Base-by-base conservation (phyloP, 2,329 filamentous ascomycete genomes). In the Aaosphaeria arxii region DNA sequence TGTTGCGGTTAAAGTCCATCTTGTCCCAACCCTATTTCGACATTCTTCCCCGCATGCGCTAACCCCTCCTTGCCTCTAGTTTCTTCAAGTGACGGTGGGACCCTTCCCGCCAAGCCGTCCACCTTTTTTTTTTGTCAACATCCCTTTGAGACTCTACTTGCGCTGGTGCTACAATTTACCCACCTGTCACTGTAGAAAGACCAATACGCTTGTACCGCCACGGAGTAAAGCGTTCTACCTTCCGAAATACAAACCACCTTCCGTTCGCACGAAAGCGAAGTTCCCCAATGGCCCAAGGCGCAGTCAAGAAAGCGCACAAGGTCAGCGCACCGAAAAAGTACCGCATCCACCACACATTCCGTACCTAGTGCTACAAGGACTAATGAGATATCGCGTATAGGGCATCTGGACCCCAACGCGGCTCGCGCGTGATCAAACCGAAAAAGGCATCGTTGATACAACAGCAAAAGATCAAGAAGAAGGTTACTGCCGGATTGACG, bases 381-480 rank as follows among this genome's bases (percentile, higher is more conserved):
- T 71, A 62, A 24, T 24, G 17, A 24, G 17, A 24, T 24, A 24
- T 32, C 17, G 6, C 32, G 5, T 48, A 48, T 42, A 71, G 65
- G 52, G 59, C 66, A 45, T 62, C 63, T 33, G 75, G 76, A 9
- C 79, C 78, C 6, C 81, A 81, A 61, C 80, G 78, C 52, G 85
- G 85, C 44, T 72, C 77, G 11, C 77, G 82, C 42, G 76, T 81
- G 44, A 85, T 88, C 59, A 84, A 84, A 45, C 85, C 86, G 3
- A 86, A 86, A 70, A 88, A 86, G 53, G 69, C 77, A 5, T 73
- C 72, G 2, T 70, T 88, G 45, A 76, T 85, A 36, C 77, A 78
- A 63, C 78, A 84, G 62, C 74, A 81, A 54, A 83, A 83, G 60
- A 75, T 87, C 64, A 82, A 79, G 45, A 87, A 79, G 79, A 86